Conservation (phyloP, 441 rosid species). For the Croton setiger region DNA sequence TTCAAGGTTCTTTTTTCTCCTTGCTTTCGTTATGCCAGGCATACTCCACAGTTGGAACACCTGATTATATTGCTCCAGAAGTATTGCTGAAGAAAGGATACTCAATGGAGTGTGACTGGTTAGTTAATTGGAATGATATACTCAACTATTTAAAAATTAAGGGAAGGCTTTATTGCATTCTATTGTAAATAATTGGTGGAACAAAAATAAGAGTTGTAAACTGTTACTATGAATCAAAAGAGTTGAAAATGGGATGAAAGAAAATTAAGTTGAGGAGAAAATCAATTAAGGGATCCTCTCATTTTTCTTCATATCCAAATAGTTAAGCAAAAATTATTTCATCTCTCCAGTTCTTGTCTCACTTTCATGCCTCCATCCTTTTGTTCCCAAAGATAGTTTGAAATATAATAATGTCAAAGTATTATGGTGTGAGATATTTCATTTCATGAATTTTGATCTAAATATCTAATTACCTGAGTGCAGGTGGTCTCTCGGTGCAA, state of each 20-base stretch:
- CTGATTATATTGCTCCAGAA: constrained; percentile 98
- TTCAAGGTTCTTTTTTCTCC: constrained; percentile 23
- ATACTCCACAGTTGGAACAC: constrained; percentile 93
- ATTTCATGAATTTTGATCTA: constrained; percentile 18
- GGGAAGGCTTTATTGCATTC: not conserved
- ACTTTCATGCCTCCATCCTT: not conserved
- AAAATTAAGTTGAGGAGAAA: too few relatives aligned
- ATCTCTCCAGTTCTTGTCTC: not conserved
- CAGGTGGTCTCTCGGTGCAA: constrained; percentile 99
- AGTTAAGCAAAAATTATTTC: not conserved
- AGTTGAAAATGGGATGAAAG: not conserved
- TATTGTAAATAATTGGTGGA: not conserved
- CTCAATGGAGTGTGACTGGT: constrained; percentile 97
- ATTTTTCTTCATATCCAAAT: not conserved
- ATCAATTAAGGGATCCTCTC: too few relatives aligned
- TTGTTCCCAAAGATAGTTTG: not conserved
- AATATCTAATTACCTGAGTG: constrained; percentile 18
- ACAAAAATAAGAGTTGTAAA: not conserved
- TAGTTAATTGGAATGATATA: constrained; percentile 27
- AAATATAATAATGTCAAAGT: not conserved
- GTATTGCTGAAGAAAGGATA: constrained; percentile 96
- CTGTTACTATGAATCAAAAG: not conserved
- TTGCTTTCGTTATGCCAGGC: constrained; percentile 51
- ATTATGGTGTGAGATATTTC: constrained; percentile 4
- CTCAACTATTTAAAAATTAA: constrained; percentile 10